Conservation (phyloP, 106 monocot genomes). For the Triglochin maritima region DNA sequence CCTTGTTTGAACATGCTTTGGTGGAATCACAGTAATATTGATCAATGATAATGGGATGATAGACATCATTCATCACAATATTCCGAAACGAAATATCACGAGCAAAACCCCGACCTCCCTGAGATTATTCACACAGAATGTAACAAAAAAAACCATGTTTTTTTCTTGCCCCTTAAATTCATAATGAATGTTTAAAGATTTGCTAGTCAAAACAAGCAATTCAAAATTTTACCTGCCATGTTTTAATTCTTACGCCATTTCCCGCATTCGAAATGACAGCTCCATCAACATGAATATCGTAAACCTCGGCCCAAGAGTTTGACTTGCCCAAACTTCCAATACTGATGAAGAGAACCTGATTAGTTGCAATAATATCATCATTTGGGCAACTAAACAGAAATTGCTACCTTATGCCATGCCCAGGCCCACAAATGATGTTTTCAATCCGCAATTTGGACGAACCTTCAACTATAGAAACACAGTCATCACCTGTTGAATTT, state of each 20-base stretch:
- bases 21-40: slow-evolving; percentile 77
- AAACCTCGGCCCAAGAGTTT: slow-evolving; percentile 23
- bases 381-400: background rate
- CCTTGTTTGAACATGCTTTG: slow-evolving; percentile 49
- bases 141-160: background rate
- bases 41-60: slow-evolving; percentile 71
- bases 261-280: slow-evolving; percentile 43
- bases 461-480: slow-evolving; percentile 59
- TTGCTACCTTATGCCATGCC: slow-evolving; percentile 76
- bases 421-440: slow-evolving; percentile 62
- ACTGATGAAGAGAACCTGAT: slow-evolving; percentile 16
- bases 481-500: slow-evolving; percentile 59
- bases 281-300: slow-evolving; percentile 34
- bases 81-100: slow-evolving; percentile 36
- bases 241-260: slow-evolving; percentile 78
- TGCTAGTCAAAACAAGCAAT: background rate
- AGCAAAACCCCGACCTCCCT: slow-evolving; percentile 56
- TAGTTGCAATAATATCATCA: background rate
- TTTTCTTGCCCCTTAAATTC: too few relatives aligned
- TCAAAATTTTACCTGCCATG: slow-evolving; percentile 54
- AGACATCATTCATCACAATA: slow-evolving; percentile 56
- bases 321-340: slow-evolving; percentile 77
- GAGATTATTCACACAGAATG: background rate
- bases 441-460: slow-evolving; percentile 37
- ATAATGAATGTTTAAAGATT: background rate